Base-by-base conservation (phyloP, 2,329 filamentous ascomycete species). In the Ampelomyces quisqualis region DNA sequence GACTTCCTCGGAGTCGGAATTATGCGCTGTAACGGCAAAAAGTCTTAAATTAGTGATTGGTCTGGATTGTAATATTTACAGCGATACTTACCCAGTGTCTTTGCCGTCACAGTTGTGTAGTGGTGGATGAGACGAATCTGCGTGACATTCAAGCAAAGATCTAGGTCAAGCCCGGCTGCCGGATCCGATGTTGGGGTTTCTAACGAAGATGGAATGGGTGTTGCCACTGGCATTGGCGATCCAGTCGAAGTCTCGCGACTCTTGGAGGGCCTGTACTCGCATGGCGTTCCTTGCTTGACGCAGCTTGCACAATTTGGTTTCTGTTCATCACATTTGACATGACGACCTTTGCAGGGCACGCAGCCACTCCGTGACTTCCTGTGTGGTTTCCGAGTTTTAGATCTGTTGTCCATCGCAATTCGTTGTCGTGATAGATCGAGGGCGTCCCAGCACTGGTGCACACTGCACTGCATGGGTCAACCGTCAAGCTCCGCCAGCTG, bases 311-410 rank as follows among this genome's bases (percentile, higher is more conserved):
- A 65, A n/a, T 43, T 47, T 3, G 62, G 62, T 28, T 53, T 57
- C 27, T 55, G 53, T 40, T 65, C 62, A 43, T 64, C 62, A 41
- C 62, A 65, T 60, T 64, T 64, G 27, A 62, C 52, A 37, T 62
- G 60, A 8, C 60, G 54, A 15, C 43, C 43, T 45, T 63, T 63
- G 39, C 60, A 63, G 10, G 57, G 53, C 24, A 62, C 33, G 37
- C 60, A 63, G 32, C 60, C 60, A 36, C 58, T 62, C 14, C 60
- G 45, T 9, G 58, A 62, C 36, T 63, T 63, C 28, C 46, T 60
- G 34, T 63, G 60, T 17, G 60, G 41, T 40, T 62, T 63, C 19
- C 60, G 51, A 7, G 57, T 58, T 35, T 60, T 58, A 9, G 43
- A 39, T 42, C 34, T 58, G 8, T 58, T 51, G 56, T 59, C 53